A percentile compares a stretch with the other conserved stretches of the same genome.
Evolutionary conservation across 176 grass and related monocot genomes (phyloP).

Genomic region (Phoenix roebelenii): DNA sequence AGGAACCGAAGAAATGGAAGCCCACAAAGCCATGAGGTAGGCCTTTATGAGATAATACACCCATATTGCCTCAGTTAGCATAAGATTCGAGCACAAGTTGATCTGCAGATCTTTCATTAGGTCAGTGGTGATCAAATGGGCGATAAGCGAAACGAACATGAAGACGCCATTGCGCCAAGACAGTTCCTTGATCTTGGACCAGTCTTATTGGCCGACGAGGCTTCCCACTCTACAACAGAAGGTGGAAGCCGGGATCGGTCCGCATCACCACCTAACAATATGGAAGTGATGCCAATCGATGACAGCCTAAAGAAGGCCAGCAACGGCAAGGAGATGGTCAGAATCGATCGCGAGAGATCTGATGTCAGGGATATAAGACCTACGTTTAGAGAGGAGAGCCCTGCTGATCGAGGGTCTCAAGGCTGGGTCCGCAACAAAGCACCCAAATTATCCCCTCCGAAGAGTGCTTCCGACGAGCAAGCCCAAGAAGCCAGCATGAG

Average conservation of each 20-base stretch:
- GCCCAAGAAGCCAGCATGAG: constrained; percentile 65
- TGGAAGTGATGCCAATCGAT: too few species aligned
- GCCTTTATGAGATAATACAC: too few species aligned
- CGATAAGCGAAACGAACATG: constrained; percentile 2
- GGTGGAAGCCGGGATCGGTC: constrained; percentile 47
- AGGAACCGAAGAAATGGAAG: constrained; percentile 13
- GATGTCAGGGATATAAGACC: background rate
- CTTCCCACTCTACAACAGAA: constrained; percentile 71
- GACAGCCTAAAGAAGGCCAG: too few species aligned
- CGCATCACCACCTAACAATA: constrained; percentile 16
- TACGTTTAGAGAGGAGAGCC: constrained; percentile 9
- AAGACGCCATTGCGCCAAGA: constrained; percentile 30
- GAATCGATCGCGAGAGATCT: constrained; percentile 9
- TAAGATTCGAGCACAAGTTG: background rate
- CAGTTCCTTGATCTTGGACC: constrained; percentile 45
- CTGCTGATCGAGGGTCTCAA: constrained; percentile 7
- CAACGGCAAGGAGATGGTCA: constrained; percentile 21
- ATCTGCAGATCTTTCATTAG: too few species aligned
- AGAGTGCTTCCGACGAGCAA: constrained; percentile 23
- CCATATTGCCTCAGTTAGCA: background rate
- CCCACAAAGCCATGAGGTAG: constrained; percentile 15
- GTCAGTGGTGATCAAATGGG: background rate
- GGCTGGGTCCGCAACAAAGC: too few species aligned
- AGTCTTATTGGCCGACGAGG: constrained; percentile 19
- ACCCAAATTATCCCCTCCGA: constrained; percentile 20